Evolutionary conservation across 2,329 filamentous ascomycete genomes (phyloP).

Genomic region (Colletotrichum chlorophyti): DNA sequence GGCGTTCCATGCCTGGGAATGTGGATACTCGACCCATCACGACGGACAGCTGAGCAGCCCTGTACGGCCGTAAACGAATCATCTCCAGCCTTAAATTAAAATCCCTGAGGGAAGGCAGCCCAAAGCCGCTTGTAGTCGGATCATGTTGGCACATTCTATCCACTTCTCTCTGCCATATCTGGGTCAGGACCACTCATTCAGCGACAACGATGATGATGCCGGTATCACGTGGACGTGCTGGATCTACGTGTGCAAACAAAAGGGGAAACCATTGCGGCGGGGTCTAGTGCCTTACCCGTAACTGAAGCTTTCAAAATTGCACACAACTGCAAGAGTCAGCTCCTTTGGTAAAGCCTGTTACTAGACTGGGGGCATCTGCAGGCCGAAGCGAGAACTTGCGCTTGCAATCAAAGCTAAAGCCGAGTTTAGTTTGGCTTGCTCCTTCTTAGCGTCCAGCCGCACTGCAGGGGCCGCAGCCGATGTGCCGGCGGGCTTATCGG

Average conservation of each 20-base stretch:
- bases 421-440: background rate
- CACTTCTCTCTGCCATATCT: too few relatives aligned
- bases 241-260: too few relatives aligned
- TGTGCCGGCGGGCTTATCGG: background rate
- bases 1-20: too few relatives aligned
- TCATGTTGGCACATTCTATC: background rate
- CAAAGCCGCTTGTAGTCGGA: background rate
- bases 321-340: too few relatives aligned
- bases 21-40: too few relatives aligned
- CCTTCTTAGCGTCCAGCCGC: slow-evolving; percentile 21
- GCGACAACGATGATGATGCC: background rate
- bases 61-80: slow-evolving; percentile 2
- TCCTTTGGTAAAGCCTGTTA: background rate
- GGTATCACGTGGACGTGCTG: background rate
- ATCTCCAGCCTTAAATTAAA: background rate
- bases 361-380: background rate
- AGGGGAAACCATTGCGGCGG: too few relatives aligned
- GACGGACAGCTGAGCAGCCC: background rate
- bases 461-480: slow-evolving; percentile 19
- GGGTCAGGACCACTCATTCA: too few relatives aligned
- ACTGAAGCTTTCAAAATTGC: too few relatives aligned
- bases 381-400: background rate
- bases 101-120: background rate
- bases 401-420: slow-evolving; percentile 6
- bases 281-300: too few relatives aligned